Base-by-base conservation (phyloP, 2,329 filamentous ascomycete genomes). In the Colletotrichum shisoi region DNA sequence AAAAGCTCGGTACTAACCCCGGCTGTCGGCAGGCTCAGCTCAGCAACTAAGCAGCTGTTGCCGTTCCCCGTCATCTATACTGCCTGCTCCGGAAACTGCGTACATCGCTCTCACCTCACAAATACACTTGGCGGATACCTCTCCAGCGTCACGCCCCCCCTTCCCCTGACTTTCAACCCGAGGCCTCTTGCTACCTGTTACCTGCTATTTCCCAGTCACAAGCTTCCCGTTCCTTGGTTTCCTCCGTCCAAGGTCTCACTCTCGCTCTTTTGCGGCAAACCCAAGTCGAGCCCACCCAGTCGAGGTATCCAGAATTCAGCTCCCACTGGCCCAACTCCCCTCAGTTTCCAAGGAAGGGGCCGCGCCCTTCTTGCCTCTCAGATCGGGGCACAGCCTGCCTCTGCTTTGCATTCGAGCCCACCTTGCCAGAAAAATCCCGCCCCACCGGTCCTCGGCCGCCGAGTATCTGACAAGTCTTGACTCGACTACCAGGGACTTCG, bases 391-490 rank as follows among this genome's bases (percentile, higher is more conserved):
- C 65, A 68, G 62, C 61, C 63, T 63, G 58, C 58, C 52, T 68
- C 60, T 57, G 59, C 63, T 63, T 48, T 24, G 46, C 39, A 67
- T 42, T 57, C 53, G 21, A 63, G 52, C 60, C 63, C 59, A 67
- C 63, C 63, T 59, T 34, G 46, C 45, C 45, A 59, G 64, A 57
- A 48, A 54, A 66, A 37, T 17, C 45, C 63, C 21, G 46, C 51
- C 62, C 66, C 66, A 61, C 62, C 66, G 51, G 45, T 53, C 57
- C 63, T 62, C 54, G 57, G 57, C 67, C 63, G 31, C 63, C 67
- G 57, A 69, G 66, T 68, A 65, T 66, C 56, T 56, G 57, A 68
- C 66, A 68, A 66, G 62, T 61, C 62, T 62, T 67, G 67, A 69
- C 63, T 69, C 67, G 49, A 60, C 54, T 69, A 56, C 63, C 65